Evolutionary conservation across 2,329 filamentous ascomycete genomes (phyloP), one percentile per base, ranked within the genome.

Genomic region (Rutstroemia sp.): DNA sequence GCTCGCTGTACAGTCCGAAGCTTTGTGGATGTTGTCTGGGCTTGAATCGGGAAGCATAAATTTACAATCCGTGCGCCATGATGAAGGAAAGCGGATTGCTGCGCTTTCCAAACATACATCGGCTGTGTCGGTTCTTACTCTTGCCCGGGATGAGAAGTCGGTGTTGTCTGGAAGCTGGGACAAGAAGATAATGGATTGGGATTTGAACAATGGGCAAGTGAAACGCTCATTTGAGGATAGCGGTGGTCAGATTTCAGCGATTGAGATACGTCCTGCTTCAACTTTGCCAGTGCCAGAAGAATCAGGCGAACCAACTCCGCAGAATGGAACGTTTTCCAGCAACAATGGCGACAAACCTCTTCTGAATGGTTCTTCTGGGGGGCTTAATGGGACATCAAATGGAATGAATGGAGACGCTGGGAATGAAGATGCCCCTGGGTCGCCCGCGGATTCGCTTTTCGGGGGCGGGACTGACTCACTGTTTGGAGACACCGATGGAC

Each of bases 151-250:
- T 63, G 94, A 99, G 73, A 86, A 80, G 66, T 92, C 87, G 41
- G 82, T 97, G 4, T 72, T 99, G 8, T 96, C 91, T 37, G 94
- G 94, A 3, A 92, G 91, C 69, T 99, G 94, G 94, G 94, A 99
- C 71, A 97, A 96, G 73, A 88, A 82, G 17, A 86, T 97, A 0
- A 81, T 91, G 53, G 92, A 97, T 69, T 99, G 94, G 94, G 94
- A 97, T 70, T 72, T 99, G 25, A 90, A 97, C 66, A 94, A 83
- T 1, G 94, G 94, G 0, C 79, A 87, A 64, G 78, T 87, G 6
- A 85, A 84, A 61, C 82, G 92, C 10, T 79, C 80, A 66, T 99
- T 94, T 67, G 84, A 86, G 48, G 86, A 87, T 2, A 89, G 80
- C 53, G 88, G 86, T 14, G 79, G 88, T 5, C 94, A 99, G 68